Conservation (phyloP, 129 eudicot genomes). For the Pulicaria dysenterica region DNA sequence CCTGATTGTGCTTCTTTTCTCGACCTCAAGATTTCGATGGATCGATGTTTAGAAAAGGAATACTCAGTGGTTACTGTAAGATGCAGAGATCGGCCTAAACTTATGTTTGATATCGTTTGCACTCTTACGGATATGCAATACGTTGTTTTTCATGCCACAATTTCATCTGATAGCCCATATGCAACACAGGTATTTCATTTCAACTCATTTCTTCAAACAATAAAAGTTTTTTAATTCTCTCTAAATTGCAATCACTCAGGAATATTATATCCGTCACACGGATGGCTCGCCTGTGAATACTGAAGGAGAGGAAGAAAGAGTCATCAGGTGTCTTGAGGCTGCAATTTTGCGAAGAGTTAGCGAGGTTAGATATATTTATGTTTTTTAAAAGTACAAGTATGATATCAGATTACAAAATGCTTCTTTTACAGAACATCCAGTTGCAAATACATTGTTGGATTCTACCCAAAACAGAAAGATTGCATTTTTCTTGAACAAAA, state of each 20-base stretch:
- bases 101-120: constrained; percentile 96
- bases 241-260: constrained; percentile 44
- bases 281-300: constrained; percentile 75
- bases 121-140: constrained; percentile 95
- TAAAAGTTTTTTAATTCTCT: not conserved
- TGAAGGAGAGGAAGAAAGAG: constrained; percentile 84
- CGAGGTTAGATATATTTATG: constrained; percentile 53
- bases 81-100: constrained; percentile 81
- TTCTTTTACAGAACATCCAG: too few relatives aligned
- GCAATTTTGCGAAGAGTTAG: constrained; percentile 82
- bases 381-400: too few relatives aligned
- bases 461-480: too few relatives aligned
- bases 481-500: too few relatives aligned
- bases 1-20: constrained; percentile 39
- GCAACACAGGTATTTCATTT: constrained; percentile 77
- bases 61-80: constrained; percentile 76
- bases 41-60: constrained; percentile 74
- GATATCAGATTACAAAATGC: too few relatives aligned
- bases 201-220: not conserved
- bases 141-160: constrained; percentile 88
- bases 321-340: constrained; percentile 83
- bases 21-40: constrained; percentile 61
- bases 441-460: too few relatives aligned
- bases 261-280: constrained; percentile 76
- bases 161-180: constrained; percentile 72